These are phyloP conservation scores for Pisolithus microcarpus DNA, from an alignment of 768 basidiomycete genomes.

Conservation along the genomic window DNA sequence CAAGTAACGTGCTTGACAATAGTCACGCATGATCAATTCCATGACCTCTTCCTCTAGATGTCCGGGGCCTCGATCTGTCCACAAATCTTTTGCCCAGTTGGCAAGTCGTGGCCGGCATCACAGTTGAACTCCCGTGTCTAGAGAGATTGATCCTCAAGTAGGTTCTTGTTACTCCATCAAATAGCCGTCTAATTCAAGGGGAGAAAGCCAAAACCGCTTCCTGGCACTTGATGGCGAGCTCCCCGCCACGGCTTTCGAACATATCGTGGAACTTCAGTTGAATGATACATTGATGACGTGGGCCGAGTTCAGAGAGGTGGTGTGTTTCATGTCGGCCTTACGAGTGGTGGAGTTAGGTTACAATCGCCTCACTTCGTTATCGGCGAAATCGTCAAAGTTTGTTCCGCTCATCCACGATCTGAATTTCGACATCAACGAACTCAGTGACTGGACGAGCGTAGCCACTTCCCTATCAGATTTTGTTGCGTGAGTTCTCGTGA, in stretches of 20 bases:
- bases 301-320: conserved; percentile 52
- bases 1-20: conserved; percentile 45
- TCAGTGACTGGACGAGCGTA: conserved; percentile 49
- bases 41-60: conserved; percentile 37
- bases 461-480: conserved; percentile 39
- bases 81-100: conserved; percentile 65
- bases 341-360: conserved; percentile 61
- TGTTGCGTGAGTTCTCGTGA: conserved; percentile 32
- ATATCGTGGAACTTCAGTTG: conserved; percentile 60
- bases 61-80: conserved; percentile 79
- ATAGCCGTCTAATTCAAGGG: conserved; percentile 12
- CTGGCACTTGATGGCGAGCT: conserved; percentile 28
- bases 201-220: conserved; percentile 61
- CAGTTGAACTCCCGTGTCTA: conserved; percentile 52
- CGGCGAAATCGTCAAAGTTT: conserved; percentile 6
- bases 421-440: conserved; percentile 66
- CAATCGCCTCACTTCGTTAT: conserved; percentile 45
- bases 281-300: conserved; percentile 70
- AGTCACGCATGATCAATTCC: conserved; percentile 3
- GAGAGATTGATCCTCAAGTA: conserved; percentile 74
- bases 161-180: conserved; percentile 24
- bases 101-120: conserved; percentile 60
- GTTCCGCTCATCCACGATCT: conserved; percentile 37
- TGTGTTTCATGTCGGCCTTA: conserved; percentile 47
- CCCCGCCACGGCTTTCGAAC: conserved; percentile 39